Evolutionary conservation across 75 land plant species (phyloP), one percentile per base, ranked within the genome.

Genomic region (Gnetum montanum): DNA sequence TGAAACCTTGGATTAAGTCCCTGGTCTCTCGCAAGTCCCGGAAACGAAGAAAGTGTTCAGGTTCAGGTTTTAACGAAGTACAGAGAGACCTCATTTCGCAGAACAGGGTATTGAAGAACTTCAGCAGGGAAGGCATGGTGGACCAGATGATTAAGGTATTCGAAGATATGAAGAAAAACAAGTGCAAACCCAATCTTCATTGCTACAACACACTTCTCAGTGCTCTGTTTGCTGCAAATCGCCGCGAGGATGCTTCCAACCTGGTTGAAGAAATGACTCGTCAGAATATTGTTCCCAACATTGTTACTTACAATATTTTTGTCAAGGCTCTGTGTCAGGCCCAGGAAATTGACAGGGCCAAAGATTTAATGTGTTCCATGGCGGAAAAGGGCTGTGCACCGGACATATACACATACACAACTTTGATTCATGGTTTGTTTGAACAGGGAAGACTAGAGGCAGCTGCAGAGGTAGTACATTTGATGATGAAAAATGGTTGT

Each of bases 401-500:
- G 22, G 63, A 85, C 69, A 68, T 78, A 1, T 64, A 46, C 5
- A 80, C 83, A 0, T 82, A 81, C 60, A 85, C 86, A 61, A 58
- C 79, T 34, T 65, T 82, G 74, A 82, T 90, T 34, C 68, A 61
- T 51, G 86, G 91, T 35, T 68, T 82, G 48, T 72, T 70, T 37
- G 79, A 78, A 52, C 61, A 57, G 30, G 75, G 80, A 8, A 71
- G 43, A 58, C 65, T 82, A 48, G 48, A 34, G n/a, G 70, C 73
- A 62, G 64, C 69, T 30, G 26, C 69, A 28, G 58, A 70, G 59
- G 43, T 76, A 22, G 73, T 78, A 80, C 20, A 65, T n/a, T 41
- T 64, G 43, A 79, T 86, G 91, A 52, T 57, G 43, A 53, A 23
- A 25, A 82, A 71, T 60, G 74, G 73, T 4, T 46, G 59, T 26